Percentiles rank a stretch among this genome's conserved stretches.
Conservation (phyloP, 352 stramenopile species). For the Globisporangium takayamanum region DNA sequence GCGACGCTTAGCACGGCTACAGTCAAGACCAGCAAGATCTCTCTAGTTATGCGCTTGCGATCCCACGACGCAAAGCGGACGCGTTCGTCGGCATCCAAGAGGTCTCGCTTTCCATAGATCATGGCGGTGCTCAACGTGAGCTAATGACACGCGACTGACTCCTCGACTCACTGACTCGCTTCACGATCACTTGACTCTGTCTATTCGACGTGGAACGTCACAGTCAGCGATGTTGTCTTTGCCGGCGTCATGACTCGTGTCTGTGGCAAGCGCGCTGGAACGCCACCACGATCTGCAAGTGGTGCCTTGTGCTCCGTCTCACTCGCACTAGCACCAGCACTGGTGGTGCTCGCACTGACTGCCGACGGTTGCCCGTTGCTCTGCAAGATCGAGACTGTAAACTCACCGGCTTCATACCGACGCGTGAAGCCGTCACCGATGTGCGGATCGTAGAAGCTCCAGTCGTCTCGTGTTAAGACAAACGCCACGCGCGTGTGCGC, state of each 20-base stretch:
- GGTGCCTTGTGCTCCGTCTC: background rate
- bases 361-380: slow-evolving; percentile 7
- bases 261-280: no score
- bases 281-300: background rate
- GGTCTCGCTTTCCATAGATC: no score
- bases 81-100: no score
- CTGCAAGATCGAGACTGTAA: slow-evolving; percentile 41
- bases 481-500: slow-evolving; percentile 35
- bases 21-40: no score
- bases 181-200: no score
- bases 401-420: slow-evolving; percentile 37
- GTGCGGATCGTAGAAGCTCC: slow-evolving; percentile 47
- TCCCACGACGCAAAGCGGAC: no score
- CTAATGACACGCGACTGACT: no score
- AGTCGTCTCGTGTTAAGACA: slow-evolving; percentile 31
- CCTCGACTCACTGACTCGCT: no score
- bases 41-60: no score
- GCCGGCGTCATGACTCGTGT: background rate
- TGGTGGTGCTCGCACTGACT: background rate
- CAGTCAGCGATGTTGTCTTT: slow-evolving; percentile 8
- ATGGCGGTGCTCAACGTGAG: no score
- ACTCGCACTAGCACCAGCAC: background rate
- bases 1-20: no score
- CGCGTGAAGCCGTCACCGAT: slow-evolving; percentile 36
- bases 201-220: slow-evolving; percentile 7